phyloP scores from a whole-genome alignment of 371 early-diverging fungal species.

The Saksenaea oblongispora region DNA sequence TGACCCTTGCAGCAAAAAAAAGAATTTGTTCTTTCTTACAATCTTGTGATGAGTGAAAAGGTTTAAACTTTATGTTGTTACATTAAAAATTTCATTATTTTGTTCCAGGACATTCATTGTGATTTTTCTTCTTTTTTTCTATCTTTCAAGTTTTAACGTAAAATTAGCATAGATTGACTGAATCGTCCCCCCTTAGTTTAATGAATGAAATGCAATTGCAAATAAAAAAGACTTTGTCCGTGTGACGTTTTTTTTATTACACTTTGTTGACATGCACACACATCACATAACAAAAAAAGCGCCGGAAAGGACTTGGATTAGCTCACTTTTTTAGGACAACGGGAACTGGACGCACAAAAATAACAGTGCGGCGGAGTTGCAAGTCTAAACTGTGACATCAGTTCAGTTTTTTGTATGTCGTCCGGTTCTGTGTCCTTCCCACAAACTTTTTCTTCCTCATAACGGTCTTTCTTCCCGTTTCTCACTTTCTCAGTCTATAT shows the following conservation, averaged over 20 bases:
- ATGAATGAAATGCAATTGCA: neutral
- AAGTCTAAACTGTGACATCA: neutral
- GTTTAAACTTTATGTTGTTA: neutral
- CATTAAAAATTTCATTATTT: neutral
- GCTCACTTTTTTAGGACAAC: too few relatives aligned
- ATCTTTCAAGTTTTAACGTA: too few relatives aligned
- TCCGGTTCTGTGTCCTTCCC: neutral
- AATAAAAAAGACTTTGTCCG: neutral
- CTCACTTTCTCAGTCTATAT: neutral
- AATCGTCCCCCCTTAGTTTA: neutral
- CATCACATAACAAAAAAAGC: too few relatives aligned
- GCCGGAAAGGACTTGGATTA: neutral
- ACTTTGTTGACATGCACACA: neutral
- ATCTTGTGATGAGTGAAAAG: neutral
- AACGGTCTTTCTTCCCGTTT: neutral
- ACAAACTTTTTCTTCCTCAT: conserved; percentile 2
- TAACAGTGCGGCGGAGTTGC: neutral
- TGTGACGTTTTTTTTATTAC: neutral
- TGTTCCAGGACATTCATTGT: neutral
- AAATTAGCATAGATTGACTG: neutral
- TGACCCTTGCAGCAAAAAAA: neutral
- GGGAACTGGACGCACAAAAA: too few relatives aligned
- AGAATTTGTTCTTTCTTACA: neutral
- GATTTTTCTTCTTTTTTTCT: too few relatives aligned
- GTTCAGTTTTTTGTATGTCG: neutral